Conservation (phyloP, 108 stramenopile species). For the Cylindrotheca closterium region DNA sequence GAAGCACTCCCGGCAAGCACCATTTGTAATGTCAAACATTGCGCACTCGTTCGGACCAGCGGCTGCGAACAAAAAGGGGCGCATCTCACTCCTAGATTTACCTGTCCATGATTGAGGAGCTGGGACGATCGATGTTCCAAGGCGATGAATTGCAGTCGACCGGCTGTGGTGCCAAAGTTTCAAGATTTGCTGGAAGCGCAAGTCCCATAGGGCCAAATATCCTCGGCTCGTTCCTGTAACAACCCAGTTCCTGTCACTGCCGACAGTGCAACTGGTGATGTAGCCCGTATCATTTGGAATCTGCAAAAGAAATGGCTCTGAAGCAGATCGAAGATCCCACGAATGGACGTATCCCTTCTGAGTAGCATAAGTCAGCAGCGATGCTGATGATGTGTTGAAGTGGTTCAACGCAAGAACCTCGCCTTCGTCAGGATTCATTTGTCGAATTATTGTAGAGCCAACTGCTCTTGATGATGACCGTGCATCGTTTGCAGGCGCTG, state of each 20-base stretch:
- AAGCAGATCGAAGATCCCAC: constrained; percentile 69
- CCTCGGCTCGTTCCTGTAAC: constrained; percentile 79
- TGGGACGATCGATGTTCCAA: constrained; percentile 79
- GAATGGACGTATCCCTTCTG: constrained; percentile 79
- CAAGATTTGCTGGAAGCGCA: constrained; percentile 77
- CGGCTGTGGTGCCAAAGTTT: constrained; percentile 91
- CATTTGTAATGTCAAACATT: constrained; percentile 85
- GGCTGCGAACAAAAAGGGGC: constrained; percentile 87
- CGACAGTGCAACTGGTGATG: constrained; percentile 81
- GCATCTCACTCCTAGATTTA: constrained; percentile 23
- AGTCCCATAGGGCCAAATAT: constrained; percentile 68
- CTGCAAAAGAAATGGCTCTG: constrained; percentile 76
- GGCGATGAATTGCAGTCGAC: constrained; percentile 69
- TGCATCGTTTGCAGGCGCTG: constrained; percentile 19
- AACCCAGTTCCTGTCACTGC: constrained; percentile 88
- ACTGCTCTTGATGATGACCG: constrained; percentile 54
- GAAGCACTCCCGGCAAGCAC: constrained; percentile 85
- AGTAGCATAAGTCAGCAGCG: constrained; percentile 81
- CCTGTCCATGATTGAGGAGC: constrained; percentile 52
- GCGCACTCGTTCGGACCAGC: constrained; percentile 87
- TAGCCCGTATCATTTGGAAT: constrained; percentile 87
- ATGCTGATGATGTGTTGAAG: constrained; percentile 86
- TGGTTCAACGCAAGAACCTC: constrained; percentile 87
- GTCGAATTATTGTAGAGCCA: constrained; percentile 52
- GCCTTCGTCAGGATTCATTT: constrained; percentile 71